Conservation (phyloP, 345 rosid genomes). For the Eucalyptus marginata region DNA sequence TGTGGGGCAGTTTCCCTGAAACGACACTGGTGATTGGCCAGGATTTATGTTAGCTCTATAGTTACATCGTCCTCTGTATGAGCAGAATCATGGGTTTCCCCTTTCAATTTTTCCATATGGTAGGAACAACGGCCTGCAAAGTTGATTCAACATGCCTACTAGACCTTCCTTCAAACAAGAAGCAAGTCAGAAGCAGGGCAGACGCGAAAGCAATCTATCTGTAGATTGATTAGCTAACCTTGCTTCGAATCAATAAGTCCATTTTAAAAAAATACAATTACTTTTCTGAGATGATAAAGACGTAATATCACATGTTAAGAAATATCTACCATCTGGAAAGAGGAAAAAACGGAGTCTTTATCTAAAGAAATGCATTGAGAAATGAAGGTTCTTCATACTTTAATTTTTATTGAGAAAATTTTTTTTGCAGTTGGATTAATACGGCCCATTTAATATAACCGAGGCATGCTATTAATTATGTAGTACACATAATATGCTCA, state of each 20-base stretch:
- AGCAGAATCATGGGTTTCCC: background rate
- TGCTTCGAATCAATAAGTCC: background rate
- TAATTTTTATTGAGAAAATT: background rate
- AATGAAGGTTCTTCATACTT: background rate
- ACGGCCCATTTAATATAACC: background rate
- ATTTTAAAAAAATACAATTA: background rate
- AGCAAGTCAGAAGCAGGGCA: background rate
- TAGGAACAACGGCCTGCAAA: background rate
- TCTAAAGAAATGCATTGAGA: background rate
- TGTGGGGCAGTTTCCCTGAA: background rate
- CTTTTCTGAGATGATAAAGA: background rate
- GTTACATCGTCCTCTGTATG: background rate
- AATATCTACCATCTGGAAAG: background rate
- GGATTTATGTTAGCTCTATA: background rate
- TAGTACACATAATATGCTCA: background rate
- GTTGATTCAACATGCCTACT: background rate
- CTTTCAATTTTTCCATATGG: background rate
- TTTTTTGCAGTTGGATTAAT: background rate
- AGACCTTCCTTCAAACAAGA: background rate
- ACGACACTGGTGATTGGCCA: background rate
- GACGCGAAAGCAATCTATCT: background rate
- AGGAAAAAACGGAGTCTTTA: background rate
- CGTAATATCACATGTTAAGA: background rate
- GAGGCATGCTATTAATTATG: background rate
- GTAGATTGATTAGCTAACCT: background rate